These are phyloP conservation scores for Osmanthus fragrans DNA, from an alignment of 257 asterid genomes.

Conservation along the genomic window DNA sequence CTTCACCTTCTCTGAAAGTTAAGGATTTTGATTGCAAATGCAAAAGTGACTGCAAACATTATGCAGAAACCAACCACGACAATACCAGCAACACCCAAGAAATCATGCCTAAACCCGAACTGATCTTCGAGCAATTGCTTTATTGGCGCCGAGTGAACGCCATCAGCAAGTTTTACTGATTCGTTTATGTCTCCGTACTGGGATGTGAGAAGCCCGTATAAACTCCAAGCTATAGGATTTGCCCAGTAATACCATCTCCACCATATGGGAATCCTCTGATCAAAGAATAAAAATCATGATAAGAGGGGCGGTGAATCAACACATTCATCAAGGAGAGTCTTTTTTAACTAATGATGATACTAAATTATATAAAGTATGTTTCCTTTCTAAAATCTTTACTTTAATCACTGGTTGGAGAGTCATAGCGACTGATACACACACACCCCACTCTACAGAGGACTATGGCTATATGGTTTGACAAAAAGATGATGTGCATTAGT, in stretches of 20 bases:
- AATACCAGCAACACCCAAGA: slow-evolving; percentile 61
- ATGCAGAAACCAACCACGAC: slow-evolving; percentile 59
- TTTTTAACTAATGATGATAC: too few relatives aligned
- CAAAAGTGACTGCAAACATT: slow-evolving; percentile 67
- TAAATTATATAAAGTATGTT: too few relatives aligned
- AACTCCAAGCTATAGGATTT: slow-evolving; percentile 79
- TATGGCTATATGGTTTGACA: too few relatives aligned
- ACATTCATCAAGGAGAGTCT: not conserved
- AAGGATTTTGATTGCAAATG: slow-evolving; percentile 66
- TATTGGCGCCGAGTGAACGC: slow-evolving; percentile 42
- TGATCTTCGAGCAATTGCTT: slow-evolving; percentile 55
- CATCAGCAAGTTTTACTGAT: slow-evolving; percentile 55
- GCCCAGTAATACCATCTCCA: slow-evolving; percentile 99
- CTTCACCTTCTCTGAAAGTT: slow-evolving; percentile 75
- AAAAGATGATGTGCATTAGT: too few relatives aligned
- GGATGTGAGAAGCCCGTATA: slow-evolving; percentile 80
- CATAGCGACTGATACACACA: too few relatives aligned
- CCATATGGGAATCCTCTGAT: slow-evolving; percentile 87
- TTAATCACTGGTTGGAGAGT: not conserved
- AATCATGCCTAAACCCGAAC: slow-evolving; percentile 74
- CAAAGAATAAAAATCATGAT: not conserved
- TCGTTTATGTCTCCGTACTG: slow-evolving; percentile 70
- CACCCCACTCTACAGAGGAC: too few relatives aligned
- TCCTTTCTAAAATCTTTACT: too few relatives aligned
- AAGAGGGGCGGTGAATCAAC: not conserved